Base-by-base conservation (phyloP, 352 stramenopile species). In the Phytophthora fragariaefolia region DNA sequence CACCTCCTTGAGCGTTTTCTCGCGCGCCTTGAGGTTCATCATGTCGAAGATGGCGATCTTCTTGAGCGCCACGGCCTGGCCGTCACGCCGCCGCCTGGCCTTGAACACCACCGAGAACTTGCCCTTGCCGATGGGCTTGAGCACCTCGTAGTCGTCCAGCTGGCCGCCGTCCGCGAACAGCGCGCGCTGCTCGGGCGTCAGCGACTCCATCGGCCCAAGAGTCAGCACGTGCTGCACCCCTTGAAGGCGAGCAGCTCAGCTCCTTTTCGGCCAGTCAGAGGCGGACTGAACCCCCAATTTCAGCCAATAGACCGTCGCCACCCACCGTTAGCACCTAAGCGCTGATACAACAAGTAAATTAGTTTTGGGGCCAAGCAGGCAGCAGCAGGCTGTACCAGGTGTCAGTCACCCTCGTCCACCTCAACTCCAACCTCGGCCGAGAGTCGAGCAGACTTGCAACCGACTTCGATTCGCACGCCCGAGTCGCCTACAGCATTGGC, bases 51-150 rank as follows among this genome's bases (percentile, higher is more conserved):
- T 95, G 43, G 78, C 81, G 61, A 98, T 97, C 68, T 97, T 95
- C 82, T 98, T 98, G 52, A 98, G 82, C 38, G 95, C 95, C 17
- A 98, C 92, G 1, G 80, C 57, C 62, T 88, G 76, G 6, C 54
- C 85, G 56, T 98, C 88, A 17, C 63, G 42, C 18, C 69, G 78
- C n/a, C 84, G 80, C 52, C 75, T 88, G 23, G 93, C 91, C 55
- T 93, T 94, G 72, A 91, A 97, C 22, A 98, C 93, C 38, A 97
- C 79, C 5, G 92, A 96, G 71, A 98, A 98, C 71, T 98, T 98
- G 47, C 92, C 93, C 61, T 97, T 98, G 28, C 90, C 93, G 36
- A 98, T 96, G 22, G 86, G 90, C 60, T 91, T 90, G n/a, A 92
- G 68, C 75, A 94, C 87, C 7, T 93, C 83, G 34, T 94, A 95